phyloP scores from a whole-genome alignment of 306 rosid genomes.

The Fragaria nilgerrensis region DNA sequence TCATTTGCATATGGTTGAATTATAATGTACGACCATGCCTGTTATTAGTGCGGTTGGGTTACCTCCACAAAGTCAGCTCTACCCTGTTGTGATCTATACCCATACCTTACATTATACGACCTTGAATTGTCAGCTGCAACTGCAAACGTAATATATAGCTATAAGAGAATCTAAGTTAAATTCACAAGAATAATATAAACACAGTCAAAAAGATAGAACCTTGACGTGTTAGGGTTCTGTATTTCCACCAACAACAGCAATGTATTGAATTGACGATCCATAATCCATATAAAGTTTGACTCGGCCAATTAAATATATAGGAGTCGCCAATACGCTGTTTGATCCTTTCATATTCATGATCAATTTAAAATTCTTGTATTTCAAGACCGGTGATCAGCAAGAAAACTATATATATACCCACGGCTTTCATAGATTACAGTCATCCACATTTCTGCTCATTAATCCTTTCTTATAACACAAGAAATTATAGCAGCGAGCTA shows the following conservation, averaged over 20 bases:
- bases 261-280: neutral
- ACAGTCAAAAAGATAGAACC: neutral
- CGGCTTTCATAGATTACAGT: slow-evolving; percentile 1
- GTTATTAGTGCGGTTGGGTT: too few relatives aligned
- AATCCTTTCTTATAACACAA: neutral
- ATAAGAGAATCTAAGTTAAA: too few relatives aligned
- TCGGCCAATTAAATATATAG: neutral
- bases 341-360: neutral
- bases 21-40: too few relatives aligned
- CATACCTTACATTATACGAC: too few relatives aligned
- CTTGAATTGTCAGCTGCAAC: too few relatives aligned
- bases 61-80: too few relatives aligned
- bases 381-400: neutral
- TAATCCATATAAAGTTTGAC: neutral
- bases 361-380: neutral
- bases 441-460: neutral
- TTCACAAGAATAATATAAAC: too few relatives aligned
- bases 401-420: neutral
- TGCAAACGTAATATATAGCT: too few relatives aligned
- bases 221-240: neutral
- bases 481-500: neutral
- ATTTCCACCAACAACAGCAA: neutral
- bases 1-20: too few relatives aligned
- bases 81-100: too few relatives aligned
- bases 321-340: neutral